Percentiles rank a stretch among this genome's conserved stretches.
These are phyloP conservation scores for Gossypium mustelinum DNA, from an alignment of 345 rosid species.

Conservation along the genomic window DNA sequence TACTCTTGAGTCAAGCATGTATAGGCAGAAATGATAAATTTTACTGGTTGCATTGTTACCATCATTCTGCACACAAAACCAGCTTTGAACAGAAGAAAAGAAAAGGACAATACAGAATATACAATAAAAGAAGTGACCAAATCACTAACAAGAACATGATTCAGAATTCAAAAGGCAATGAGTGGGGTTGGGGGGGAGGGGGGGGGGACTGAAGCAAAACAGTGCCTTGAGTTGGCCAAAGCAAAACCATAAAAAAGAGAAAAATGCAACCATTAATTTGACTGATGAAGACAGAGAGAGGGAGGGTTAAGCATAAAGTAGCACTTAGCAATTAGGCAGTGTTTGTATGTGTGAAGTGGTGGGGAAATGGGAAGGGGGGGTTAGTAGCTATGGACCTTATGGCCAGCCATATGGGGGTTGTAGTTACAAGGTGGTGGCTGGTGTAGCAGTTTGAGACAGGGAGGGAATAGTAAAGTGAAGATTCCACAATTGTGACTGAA, in stretches of 20 bases:
- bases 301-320: no score
- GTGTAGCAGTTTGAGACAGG: not conserved
- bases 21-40: not conserved
- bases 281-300: no score
- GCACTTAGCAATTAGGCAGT: not conserved
- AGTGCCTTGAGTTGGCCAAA: not conserved
- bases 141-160: slow-evolving; percentile 7
- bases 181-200: not conserved
- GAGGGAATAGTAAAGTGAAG: not conserved
- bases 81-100: not conserved
- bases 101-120: slow-evolving; percentile 13
- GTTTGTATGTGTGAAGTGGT: not conserved
- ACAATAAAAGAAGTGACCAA: not conserved
- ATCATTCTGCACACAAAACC: not conserved
- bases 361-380: not conserved
- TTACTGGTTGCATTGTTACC: not conserved
- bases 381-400: not conserved
- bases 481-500: slow-evolving; percentile 26
- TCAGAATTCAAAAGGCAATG: not conserved
- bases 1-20: not conserved
- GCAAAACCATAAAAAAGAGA: not conserved
- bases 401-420: not conserved
- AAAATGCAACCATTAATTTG: not conserved
- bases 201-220: not conserved
- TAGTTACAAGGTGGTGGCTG: not conserved